Conservation (phyloP, 768 basidiomycete species). For the Gautieria morchelliformis region DNA sequence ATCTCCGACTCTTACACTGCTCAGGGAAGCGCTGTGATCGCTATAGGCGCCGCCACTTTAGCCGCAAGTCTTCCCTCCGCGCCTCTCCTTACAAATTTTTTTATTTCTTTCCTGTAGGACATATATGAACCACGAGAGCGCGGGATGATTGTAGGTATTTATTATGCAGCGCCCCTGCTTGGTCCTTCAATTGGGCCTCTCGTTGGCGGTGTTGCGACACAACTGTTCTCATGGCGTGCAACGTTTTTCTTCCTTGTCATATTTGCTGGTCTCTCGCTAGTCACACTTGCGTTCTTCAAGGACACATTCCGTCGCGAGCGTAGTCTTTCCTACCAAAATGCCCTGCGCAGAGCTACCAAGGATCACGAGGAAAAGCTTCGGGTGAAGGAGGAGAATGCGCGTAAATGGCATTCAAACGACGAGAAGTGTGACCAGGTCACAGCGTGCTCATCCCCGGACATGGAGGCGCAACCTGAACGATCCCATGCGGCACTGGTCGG, state of each 20-base stretch:
- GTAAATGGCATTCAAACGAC: constrained; percentile 16
- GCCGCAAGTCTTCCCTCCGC: constrained; percentile 25
- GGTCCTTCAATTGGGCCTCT: constrained; percentile 64
- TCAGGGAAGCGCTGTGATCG: constrained; percentile 53
- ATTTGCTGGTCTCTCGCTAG: constrained; percentile 42
- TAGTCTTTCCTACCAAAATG: constrained; percentile 68
- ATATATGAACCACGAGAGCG: constrained; percentile 67
- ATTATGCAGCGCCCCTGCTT: constrained; percentile 70
- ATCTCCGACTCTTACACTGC: not conserved
- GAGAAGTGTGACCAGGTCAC: not conserved
- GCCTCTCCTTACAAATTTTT: not conserved
- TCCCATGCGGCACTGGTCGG: constrained; percentile 13
- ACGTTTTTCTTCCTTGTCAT: constrained; percentile 77
- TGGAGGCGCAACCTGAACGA: not conserved
- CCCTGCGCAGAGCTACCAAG: constrained; percentile 32
- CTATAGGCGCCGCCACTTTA: constrained; percentile 68
- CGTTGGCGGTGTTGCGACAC: constrained; percentile 51
- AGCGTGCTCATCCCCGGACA: not conserved
- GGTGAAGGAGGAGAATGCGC: constrained; percentile 18
- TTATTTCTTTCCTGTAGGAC: constrained; percentile 25
- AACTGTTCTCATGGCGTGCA: constrained; percentile 66
- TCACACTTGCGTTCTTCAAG: constrained; percentile 58
- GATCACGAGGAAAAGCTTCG: constrained; percentile 11
- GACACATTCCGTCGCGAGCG: constrained; percentile 82
- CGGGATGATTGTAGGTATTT: constrained; percentile 72